Percentiles rank a stretch among this genome's conserved stretches.
Conservation (phyloP, 208 protist species). For the Tritrichomonas musculus region DNA sequence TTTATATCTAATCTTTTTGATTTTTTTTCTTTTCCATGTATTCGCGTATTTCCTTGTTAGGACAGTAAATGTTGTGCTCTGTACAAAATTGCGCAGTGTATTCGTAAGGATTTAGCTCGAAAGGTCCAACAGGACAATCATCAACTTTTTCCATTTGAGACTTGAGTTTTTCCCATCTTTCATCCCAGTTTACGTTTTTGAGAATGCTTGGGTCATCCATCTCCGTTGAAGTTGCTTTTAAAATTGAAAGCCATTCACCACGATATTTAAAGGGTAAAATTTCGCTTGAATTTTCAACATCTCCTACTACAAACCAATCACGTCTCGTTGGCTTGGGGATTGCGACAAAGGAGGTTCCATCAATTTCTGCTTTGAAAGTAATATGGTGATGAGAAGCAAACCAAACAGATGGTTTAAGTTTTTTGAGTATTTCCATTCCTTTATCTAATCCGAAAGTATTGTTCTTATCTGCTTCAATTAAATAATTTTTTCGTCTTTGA, state of each 20-base stretch:
- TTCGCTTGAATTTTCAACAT: background rate
- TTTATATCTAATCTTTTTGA: no score
- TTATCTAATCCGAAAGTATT: background rate
- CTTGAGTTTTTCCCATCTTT: background rate
- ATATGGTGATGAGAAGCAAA: conserved; percentile 17
- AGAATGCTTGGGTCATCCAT: background rate
- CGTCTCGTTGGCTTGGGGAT: background rate
- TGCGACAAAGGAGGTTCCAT: background rate
- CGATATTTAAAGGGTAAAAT: background rate
- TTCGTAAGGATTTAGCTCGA: no score
- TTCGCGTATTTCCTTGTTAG: no score
- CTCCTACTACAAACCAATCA: background rate
- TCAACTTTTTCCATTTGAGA: no score
- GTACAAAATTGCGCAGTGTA: no score
- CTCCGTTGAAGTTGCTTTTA: background rate
- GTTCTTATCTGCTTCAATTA: background rate
- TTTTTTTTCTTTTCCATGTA: no score
- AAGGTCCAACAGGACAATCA: no score
- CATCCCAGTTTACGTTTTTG: background rate
- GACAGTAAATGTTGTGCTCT: no score
- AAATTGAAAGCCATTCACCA: background rate
- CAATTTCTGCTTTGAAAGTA: background rate
- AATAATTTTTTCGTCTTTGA: background rate
- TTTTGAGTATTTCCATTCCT: background rate
- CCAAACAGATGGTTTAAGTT: background rate